These are phyloP conservation scores for Penicillium vulpinum DNA, from an alignment of 2,329 filamentous ascomycete species.

Conservation along the genomic window DNA sequence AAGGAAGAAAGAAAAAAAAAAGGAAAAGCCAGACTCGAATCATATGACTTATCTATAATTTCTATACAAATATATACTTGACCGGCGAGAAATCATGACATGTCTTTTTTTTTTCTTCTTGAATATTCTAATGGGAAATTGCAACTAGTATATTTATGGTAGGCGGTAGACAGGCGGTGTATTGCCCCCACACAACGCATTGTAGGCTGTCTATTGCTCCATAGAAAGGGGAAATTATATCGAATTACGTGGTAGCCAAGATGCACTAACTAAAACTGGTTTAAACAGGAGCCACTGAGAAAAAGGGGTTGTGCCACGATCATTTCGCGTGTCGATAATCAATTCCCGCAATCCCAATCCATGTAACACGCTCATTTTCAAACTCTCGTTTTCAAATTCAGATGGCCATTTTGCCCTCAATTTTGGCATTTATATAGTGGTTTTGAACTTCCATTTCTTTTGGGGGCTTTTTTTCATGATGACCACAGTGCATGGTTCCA, in stretches of 20 bases:
- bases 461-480: background rate
- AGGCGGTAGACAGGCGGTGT: background rate
- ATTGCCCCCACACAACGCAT: background rate
- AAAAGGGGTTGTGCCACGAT: conserved; percentile 3
- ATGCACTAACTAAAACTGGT: background rate
- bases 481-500: conserved; percentile 6
- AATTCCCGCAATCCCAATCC: background rate
- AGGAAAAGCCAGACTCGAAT: too few species aligned
- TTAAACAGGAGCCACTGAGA: background rate
- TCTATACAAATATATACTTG: fast-evolving
- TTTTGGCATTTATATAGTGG: background rate
- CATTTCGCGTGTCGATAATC: background rate
- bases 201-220: too few species aligned
- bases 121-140: background rate
- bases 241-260: conserved; percentile 5
- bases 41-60: fast-evolving
- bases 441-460: background rate
- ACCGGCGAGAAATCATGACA: too few species aligned
- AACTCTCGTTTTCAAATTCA: background rate
- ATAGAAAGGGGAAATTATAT: background rate
- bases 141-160: background rate
- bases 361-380: conserved; percentile 6
- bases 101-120: background rate
- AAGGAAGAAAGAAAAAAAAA: background rate
- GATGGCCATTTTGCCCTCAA: background rate